Conservation (phyloP, 768 basidiomycete species). For the Calocera viscosa region DNA sequence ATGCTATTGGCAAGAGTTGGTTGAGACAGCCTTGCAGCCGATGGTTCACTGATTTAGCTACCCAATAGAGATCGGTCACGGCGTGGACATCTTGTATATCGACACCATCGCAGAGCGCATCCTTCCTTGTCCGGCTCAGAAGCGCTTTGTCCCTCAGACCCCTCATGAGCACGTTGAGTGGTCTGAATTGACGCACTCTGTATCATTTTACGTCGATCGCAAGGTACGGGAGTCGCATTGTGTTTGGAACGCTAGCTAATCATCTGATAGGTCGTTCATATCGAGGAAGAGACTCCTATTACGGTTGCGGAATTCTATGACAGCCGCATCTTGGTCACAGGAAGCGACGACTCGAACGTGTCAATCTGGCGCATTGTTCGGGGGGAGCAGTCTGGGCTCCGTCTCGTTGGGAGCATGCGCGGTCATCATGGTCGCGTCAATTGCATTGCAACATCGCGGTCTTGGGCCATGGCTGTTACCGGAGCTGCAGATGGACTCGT, state of each 20-base stretch:
- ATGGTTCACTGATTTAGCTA: too few relatives aligned
- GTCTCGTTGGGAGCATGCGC: slow-evolving; percentile 62
- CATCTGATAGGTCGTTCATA: slow-evolving; percentile 48
- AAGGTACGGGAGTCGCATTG: slow-evolving; percentile 32
- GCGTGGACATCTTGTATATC: slow-evolving; percentile 41
- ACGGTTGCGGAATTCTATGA: slow-evolving; percentile 72
- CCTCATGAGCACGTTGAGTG: slow-evolving; percentile 63
- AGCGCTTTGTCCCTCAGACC: slow-evolving; percentile 44
- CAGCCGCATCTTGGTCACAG: slow-evolving; percentile 58
- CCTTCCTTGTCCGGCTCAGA: slow-evolving; percentile 48
- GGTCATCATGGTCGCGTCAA: slow-evolving; percentile 59
- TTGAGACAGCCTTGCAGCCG: slow-evolving; percentile 21
- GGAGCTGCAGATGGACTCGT: slow-evolving; percentile 79
- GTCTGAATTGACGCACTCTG: slow-evolving; percentile 33
- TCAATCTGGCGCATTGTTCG: slow-evolving; percentile 62
- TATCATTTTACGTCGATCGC: slow-evolving; percentile 51
- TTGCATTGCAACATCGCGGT: slow-evolving; percentile 57
- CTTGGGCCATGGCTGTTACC: slow-evolving; percentile 75
- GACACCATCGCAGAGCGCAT: slow-evolving; percentile 50
- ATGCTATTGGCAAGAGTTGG: slow-evolving; percentile 22
- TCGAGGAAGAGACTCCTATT: slow-evolving; percentile 59
- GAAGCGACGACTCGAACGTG: slow-evolving; percentile 68
- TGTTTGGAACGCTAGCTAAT: neutral
- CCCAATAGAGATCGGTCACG: slow-evolving; percentile 33
- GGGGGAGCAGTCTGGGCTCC: slow-evolving; percentile 24